These are phyloP conservation scores for Pythium sukuiense DNA, from an alignment of 352 stramenopile species.

Conservation along the genomic window DNA sequence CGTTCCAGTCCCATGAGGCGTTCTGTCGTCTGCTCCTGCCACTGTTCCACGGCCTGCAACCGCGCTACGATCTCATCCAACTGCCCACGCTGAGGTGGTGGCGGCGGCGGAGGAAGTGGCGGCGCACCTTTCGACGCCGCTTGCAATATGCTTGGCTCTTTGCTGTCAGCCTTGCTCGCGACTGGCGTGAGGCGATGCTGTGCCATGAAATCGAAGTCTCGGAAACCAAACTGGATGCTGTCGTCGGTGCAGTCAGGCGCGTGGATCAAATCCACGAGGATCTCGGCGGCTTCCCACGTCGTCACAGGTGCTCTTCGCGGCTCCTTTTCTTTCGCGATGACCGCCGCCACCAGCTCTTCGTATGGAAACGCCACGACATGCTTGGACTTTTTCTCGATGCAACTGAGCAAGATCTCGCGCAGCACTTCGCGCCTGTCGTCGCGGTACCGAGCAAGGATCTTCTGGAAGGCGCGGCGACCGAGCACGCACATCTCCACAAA, in stretches of 20 bases:
- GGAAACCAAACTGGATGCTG: constrained; percentile 24
- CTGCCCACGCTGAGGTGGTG: neutral
- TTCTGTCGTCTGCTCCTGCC: constrained; percentile 11
- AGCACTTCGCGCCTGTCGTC: constrained; percentile 27
- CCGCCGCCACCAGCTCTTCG: constrained; percentile 12
- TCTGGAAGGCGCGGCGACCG: constrained; percentile 16
- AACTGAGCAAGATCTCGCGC: constrained; percentile 21
- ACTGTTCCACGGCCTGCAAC: constrained; percentile 14
- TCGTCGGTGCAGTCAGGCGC: constrained; percentile 17
- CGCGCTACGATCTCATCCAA: constrained; percentile 1
- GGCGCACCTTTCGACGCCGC: neutral
- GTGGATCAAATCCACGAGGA: constrained; percentile 20
- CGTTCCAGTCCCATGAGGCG: constrained; percentile 10
- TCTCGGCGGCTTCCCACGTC: constrained; percentile 18
- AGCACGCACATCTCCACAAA: constrained; percentile 33
- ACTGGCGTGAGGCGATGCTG: constrained; percentile 15
- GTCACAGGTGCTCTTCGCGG: neutral
- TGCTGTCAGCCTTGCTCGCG: too few relatives aligned
- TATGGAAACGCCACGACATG: constrained; percentile 25
- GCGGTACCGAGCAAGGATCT: constrained; percentile 26
- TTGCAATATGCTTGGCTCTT: neutral
- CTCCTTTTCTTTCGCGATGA: neutral
- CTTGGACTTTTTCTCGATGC: constrained; percentile 21
- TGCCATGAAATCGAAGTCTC: constrained; percentile 20
- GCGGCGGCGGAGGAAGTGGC: neutral